A percentile compares a stretch with the other conserved stretches of the same genome.
Evolutionary conservation across 768 basidiomycete species (phyloP).

Genomic region (Naganishia kalamii): DNA sequence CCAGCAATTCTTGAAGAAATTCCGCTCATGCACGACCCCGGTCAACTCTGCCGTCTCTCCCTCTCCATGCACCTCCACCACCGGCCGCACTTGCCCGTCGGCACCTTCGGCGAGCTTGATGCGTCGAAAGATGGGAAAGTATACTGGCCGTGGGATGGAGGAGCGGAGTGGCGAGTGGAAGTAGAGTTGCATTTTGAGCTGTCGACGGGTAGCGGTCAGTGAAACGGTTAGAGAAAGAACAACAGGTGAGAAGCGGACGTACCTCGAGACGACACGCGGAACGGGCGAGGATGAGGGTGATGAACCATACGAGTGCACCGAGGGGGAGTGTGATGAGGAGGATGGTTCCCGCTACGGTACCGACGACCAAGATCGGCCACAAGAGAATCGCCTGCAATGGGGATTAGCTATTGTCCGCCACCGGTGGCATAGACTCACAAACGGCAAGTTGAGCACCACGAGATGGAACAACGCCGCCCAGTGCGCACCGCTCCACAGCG

Average conservation of each 20-base stretch:
- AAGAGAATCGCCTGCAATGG: constrained; percentile 36
- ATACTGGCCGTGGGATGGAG: constrained; percentile 25
- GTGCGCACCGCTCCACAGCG: constrained; percentile 30
- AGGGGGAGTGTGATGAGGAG: constrained; percentile 43
- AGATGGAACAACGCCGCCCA: constrained; percentile 41
- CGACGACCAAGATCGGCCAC: constrained; percentile 43
- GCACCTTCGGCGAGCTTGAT: constrained; percentile 27
- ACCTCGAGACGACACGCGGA: constrained; percentile 44
- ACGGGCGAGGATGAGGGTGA: constrained; percentile 41
- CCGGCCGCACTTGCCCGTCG: constrained; percentile 22
- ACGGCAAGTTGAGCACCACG: constrained; percentile 41
- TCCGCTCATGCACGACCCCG: constrained; percentile 35
- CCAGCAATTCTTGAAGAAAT: constrained; percentile 43
- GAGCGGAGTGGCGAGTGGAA: constrained; percentile 33
- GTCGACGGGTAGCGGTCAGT: not conserved
- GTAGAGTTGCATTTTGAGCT: constrained; percentile 43
- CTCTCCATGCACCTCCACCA: constrained; percentile 19
- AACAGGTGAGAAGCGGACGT: not conserved
- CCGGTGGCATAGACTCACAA: constrained; percentile 31
- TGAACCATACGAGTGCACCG: constrained; percentile 43
- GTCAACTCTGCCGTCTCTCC: constrained; percentile 17
- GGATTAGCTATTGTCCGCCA: not conserved
- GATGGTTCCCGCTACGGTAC: constrained; percentile 43
- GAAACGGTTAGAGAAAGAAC: not conserved
- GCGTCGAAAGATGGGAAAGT: constrained; percentile 43